Base-by-base conservation (phyloP, 352 stramenopile genomes). In the Phytophthora chlamydospora region DNA sequence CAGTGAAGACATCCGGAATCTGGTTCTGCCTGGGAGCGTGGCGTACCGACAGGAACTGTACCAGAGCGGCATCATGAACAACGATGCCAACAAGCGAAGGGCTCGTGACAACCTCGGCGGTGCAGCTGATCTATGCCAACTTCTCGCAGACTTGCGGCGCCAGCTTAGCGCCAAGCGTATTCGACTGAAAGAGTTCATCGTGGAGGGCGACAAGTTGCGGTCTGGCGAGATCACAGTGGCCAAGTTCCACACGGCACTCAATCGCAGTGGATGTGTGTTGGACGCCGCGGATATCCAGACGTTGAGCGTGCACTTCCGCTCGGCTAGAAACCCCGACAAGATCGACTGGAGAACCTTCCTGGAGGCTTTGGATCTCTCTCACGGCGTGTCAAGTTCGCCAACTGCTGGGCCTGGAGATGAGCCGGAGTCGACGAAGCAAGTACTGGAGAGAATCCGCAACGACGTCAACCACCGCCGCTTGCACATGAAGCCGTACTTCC, bases 401-500 rank as follows among this genome's bases (percentile, higher is more conserved):
- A 52, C 13, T 16, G 41, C 38, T 16, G 31, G 12, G 9, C 33
- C 17, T 43, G 38, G 58, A 67, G 27, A 31, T 7, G 27, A 31
- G 8, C 27, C 27, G 32, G 68, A 79, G n/a, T 64, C 68, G 9
- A 55, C 81, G 4, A 47, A 58, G n/a, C 61, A 51, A 2, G 55
- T 90, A 0, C 48, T 93, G 8, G 75, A 73, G 33, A 73, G 61
- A 17, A 38, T 93, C 21, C 76, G 77, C 2, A 69, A 59, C 19
- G 78, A 89, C 43, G 78, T 93, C 16, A 83, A 78, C 57, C 73
- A 86, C 35, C 78, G 81, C 1, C 78, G 84, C 2, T 42, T 93
- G 16, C 78, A 93, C 69, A 89, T 95, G 79, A 95, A 95, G 72
- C 83, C 86, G 21, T 93, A 93, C 65, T 93, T 92, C 64, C 81